Base-by-base conservation (phyloP, 768 basidiomycete species). In the Myochromella boudieri region DNA sequence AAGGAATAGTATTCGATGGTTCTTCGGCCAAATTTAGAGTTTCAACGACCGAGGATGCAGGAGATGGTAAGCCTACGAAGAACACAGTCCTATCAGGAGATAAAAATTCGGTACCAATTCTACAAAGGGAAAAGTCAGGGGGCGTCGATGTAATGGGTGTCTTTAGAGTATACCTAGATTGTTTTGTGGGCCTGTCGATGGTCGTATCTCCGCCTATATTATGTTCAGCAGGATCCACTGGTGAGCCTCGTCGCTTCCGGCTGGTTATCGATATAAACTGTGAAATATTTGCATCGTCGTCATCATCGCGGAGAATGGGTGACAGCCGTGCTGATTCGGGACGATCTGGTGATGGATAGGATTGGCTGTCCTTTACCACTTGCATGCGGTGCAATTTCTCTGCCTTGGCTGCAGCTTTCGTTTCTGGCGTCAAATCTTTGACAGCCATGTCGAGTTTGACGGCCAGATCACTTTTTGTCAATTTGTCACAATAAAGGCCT, bases 381-480 rank as follows among this genome's bases (percentile, higher is more conserved):
- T 34, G 33, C 33, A 6, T 6, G 6, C 14, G 33, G 33, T 12
- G 33, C 18, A 17, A 17, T 5, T 34, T 12, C 18, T 6, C 14
- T n/a, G n/a, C 6, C 6, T 7, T 12, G 5, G 33, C 18, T 34
- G 14, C 14, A 17, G n/a, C 33, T 17, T 34, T 34, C 6, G 14
- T 34, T 4, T 5, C 6, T 34, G 33, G 33, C 33, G 14, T 14
- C 14, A 6, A n/a, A 5, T 34, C 33, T 34, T 6, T 14, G 18
- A 12, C 18, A 21, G 59, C 52, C 0, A 46, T 28, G 12, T 66
- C 65, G 2, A 71, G 28, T 36, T 62, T 64, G 2, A 49, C 44
- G 0, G 63, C 64, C 3, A 71, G 44, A 0, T 53, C 44, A 4
- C 67, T 71, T 48, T 61, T 59, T 0, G 42, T 54, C 15, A 57